Conservation (phyloP, 116 monocot species). For the Thalassia testudinum region DNA sequence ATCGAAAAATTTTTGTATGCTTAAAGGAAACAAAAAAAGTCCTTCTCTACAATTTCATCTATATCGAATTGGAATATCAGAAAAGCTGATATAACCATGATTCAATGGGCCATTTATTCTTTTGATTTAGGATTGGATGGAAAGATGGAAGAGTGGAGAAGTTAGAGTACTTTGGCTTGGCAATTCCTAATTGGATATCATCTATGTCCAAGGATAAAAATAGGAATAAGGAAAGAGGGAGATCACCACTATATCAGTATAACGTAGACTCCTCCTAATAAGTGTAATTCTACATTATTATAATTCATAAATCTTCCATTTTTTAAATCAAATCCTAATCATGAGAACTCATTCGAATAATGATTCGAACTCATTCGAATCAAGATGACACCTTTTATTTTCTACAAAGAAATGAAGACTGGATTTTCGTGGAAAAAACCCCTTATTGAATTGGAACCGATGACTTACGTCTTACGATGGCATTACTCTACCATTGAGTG, state of each 20-base stretch:
- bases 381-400: neutral
- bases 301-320: neutral
- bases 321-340: too few species aligned
- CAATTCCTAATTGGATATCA: neutral
- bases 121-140: neutral
- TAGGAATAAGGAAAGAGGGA: neutral
- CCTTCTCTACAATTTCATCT: slow-evolving; percentile 4
- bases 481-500: neutral
- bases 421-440: neutral
- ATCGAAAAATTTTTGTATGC: neutral
- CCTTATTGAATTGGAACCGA: neutral
- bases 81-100: neutral
- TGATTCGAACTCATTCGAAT: neutral
- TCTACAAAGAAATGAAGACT: neutral
- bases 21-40: neutral
- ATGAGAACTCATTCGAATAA: neutral
- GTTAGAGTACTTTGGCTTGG: neutral
- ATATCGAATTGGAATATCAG: slow-evolving; percentile 1
- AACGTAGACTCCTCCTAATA: neutral
- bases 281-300: neutral
- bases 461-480: neutral
- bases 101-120: neutral
- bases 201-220: neutral
- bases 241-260: neutral
- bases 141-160: neutral